These are phyloP conservation scores for Lycium ferocissimum DNA, from an alignment of 257 asterid species.

Conservation along the genomic window DNA sequence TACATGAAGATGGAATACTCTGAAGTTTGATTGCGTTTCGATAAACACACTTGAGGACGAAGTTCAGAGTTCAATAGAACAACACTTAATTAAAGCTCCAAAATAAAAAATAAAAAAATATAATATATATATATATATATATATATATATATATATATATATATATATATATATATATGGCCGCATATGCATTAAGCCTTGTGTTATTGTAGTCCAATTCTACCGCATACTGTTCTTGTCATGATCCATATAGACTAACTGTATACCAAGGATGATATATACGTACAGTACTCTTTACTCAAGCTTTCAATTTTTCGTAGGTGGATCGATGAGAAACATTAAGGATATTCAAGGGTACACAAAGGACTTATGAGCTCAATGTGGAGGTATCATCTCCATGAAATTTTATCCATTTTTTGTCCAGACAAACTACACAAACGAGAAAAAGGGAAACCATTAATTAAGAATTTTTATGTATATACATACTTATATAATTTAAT, in stretches of 20 bases:
- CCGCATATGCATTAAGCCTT: too few species aligned
- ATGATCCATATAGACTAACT: not conserved
- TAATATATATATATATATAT: too few species aligned
- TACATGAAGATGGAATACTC: too few species aligned
- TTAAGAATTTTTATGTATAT: not conserved
- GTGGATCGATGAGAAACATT: not conserved
- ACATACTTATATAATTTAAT: too few species aligned
- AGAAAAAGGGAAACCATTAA: not conserved
- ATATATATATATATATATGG: too few species aligned
- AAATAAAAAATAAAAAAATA: too few species aligned
- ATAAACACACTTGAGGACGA: too few species aligned
- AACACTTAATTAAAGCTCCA: too few species aligned
- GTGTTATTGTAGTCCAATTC: not conserved
- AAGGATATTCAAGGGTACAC: not conserved
- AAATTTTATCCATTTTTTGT: constrained; percentile 8
- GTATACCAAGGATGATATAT: not conserved
- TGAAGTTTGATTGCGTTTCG: too few species aligned
- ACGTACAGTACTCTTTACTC: not conserved
- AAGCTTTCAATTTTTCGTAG: not conserved
- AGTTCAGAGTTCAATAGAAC: too few species aligned
- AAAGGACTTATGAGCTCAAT: not conserved
- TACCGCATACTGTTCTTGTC: not conserved
- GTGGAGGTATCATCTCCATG: not conserved
- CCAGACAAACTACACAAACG: not conserved
- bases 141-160: too few species aligned